Base-by-base conservation (phyloP, 2,329 filamentous ascomycete species). In the Lachnellula arida region DNA sequence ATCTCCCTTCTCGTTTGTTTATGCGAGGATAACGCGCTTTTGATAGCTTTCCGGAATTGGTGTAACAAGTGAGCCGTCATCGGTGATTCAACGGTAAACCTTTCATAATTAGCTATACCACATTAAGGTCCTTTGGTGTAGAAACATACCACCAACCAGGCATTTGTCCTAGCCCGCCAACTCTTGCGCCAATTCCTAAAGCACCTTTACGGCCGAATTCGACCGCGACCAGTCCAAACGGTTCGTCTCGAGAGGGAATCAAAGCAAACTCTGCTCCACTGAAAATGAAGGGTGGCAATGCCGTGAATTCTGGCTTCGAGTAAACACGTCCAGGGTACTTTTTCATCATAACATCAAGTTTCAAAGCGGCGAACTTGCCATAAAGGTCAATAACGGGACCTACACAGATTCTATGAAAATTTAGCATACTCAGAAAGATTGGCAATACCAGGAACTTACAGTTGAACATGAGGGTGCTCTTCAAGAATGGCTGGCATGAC, bases 121-220 rank as follows among this genome's bases (percentile, higher is more conserved):
- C 14, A 4, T 2, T 2, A 6, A 22, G 6, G 14, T 14, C 12
- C 6, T 9, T 5, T 9, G 14, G 11, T 5, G 12, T 15, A 12
- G 12, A 11, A 12, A 15, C 12, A 28, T 25, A 32, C 14, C 44
- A 25, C 44, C 28, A 32, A 32, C 44, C 44, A 14, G 85, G 85
- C 84, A 87, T 87, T 65, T 85, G 81, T n/a, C 84, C 83, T 22
- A 87, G 75, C 53, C 84, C 85, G 61, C 84, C 84, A 39, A 87
- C 85, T 53, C 83, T 76, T 39, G 84, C 81, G 46, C 84, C 85
- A 54, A 87, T 82, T 62, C 84, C 84, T 44, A 87, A 75, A 19
- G 84, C 85, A 63, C 84, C 85, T 68, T 87, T 87, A 23, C 85
- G 76, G 55, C 84, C 84, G 61, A 87, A 87, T 64, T 87, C 84